Conservation (phyloP, 2,329 filamentous ascomycete species). For the Aureobasidium namibiae region DNA sequence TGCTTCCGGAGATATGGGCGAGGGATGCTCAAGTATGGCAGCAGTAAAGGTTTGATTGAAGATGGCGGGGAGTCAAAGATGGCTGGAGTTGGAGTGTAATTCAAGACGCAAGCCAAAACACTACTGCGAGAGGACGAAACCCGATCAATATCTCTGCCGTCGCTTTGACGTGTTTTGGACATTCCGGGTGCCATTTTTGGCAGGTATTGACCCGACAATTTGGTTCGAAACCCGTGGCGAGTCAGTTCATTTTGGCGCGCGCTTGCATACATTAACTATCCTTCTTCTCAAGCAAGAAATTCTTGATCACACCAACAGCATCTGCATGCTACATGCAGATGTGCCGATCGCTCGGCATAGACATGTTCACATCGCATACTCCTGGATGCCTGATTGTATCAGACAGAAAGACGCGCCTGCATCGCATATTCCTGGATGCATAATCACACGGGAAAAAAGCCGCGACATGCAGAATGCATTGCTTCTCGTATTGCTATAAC, state of each 20-base stretch:
- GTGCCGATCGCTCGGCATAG: not conserved
- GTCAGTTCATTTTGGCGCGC: not conserved
- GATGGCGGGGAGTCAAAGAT: not conserved
- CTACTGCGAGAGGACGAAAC: not conserved
- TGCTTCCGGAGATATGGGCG: not conserved
- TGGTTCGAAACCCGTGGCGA: not conserved
- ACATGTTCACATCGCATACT: not conserved
- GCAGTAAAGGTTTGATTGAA: not conserved
- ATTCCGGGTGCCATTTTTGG: not conserved
- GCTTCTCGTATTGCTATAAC: not conserved
- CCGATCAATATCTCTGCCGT: not conserved
- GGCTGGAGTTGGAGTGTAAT: too few relatives aligned
- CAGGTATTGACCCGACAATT: not conserved
- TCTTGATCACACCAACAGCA: not conserved
- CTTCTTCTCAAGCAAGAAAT: not conserved
- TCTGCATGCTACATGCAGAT: not conserved
- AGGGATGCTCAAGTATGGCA: not conserved
- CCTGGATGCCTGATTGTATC: not conserved
- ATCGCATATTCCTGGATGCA: not conserved
- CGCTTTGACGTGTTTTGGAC: not conserved
- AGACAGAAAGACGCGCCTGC: not conserved
- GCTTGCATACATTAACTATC: not conserved
- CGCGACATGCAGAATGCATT: not conserved
- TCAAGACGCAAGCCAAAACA: not conserved
- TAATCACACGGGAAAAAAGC: not conserved